Percentiles rank a stretch among this genome's conserved stretches.
Evolutionary conservation across 129 eudicot genomes (phyloP).

Genomic region (Solidago caesia): DNA sequence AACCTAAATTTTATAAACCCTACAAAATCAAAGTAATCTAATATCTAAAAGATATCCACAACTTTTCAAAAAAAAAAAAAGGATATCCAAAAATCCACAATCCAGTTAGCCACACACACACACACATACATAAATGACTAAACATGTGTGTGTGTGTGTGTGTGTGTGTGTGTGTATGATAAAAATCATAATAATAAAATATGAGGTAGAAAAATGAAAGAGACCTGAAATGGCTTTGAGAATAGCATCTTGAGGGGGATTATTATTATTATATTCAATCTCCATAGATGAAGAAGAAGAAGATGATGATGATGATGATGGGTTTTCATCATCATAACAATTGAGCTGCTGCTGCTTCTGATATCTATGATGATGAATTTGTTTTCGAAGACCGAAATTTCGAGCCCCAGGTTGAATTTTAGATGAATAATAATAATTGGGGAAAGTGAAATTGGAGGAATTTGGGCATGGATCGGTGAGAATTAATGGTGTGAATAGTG

Average conservation of each 20-base stretch:
- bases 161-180: neutral
- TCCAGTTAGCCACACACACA: too few relatives aligned
- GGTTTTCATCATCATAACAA: slow-evolving; percentile 41
- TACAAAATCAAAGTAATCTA: neutral
- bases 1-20: neutral
- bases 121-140: too few relatives aligned
- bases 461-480: slow-evolving; percentile 53
- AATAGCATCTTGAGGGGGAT: slow-evolving; percentile 90
- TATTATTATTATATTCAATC: slow-evolving; percentile 26
- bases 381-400: slow-evolving; percentile 17
- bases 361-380: slow-evolving; percentile 9
- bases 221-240: slow-evolving; percentile 93
- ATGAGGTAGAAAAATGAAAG: neutral
- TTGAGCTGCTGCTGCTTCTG: slow-evolving; percentile 28
- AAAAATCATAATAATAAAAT: neutral
- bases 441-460: slow-evolving; percentile 35
- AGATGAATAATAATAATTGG: slow-evolving; percentile 30
- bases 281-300: slow-evolving; percentile 9
- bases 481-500: slow-evolving; percentile 42
- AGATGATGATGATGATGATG: slow-evolving; percentile 24
- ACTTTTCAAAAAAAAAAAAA: too few relatives aligned
- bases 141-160: too few relatives aligned
- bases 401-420: slow-evolving; percentile 30
- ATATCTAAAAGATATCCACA: neutral
- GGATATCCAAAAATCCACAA: too few relatives aligned